Percentiles rank a stretch among this genome's conserved stretches.
phyloP scores from a whole-genome alignment of 2,329 filamentous ascomycete genomes.

The Scorias spongiosa region DNA sequence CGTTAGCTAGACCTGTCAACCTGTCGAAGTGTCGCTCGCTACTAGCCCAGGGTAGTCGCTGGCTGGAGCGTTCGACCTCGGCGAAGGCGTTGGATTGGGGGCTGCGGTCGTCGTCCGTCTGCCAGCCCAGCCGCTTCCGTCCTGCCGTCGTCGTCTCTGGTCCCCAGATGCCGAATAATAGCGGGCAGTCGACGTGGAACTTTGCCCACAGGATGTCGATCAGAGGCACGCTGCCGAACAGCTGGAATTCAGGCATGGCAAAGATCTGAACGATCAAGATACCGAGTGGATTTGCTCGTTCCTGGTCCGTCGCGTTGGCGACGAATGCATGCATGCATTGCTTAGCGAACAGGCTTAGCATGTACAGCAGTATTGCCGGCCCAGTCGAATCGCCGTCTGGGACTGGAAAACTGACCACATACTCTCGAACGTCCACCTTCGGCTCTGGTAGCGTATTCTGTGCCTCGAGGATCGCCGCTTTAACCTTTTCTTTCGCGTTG shows the following conservation, averaged over 20 bases:
- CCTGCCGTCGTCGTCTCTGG: conserved; percentile 58
- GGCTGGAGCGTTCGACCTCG: conserved; percentile 3
- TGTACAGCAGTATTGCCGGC: conserved; percentile 45
- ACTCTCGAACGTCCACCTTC: conserved; percentile 15
- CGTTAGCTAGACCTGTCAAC: conserved; percentile 70
- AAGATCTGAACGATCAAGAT: conserved; percentile 62
- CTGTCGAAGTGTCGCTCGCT: conserved; percentile 56
- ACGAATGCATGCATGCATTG: conserved; percentile 48
- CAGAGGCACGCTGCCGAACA: conserved; percentile 40
- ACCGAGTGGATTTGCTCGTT: conserved; percentile 59
- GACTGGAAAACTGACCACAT: conserved; percentile 27
- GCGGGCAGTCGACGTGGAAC: conserved; percentile 63
- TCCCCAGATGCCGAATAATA: conserved; percentile 70
- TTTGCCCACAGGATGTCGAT: conserved; percentile 82
- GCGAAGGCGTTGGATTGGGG: conserved; percentile 1
- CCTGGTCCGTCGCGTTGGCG: conserved; percentile 24
- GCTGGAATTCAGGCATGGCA: conserved; percentile 50
- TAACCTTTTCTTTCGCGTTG: conserved; percentile 40
- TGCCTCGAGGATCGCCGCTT: conserved; percentile 32
- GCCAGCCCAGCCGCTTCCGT: conserved; percentile 58
- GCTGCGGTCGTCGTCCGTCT: conserved; percentile 25
- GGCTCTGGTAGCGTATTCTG: conserved; percentile 10
- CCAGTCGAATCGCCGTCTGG: conserved; percentile 22
- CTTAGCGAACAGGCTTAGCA: conserved; percentile 65
- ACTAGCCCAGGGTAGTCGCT: conserved; percentile 32